phyloP scores from a whole-genome alignment of 108 stramenopile species.

The Stephanodiscus minutulus region DNA sequence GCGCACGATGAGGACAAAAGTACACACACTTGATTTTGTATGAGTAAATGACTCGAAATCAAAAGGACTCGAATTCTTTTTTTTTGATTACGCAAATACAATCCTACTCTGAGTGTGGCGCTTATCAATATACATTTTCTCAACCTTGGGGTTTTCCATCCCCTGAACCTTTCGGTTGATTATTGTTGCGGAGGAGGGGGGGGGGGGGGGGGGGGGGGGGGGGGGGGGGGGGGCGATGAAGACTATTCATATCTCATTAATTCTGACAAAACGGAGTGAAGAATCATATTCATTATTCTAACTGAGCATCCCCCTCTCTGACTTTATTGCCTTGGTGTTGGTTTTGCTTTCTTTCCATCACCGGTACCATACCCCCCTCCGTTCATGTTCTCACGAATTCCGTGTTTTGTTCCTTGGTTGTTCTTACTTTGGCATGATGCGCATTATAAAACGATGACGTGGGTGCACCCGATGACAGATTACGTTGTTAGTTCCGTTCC shows the following conservation, averaged over 20 bases:
- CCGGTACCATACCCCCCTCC: too few species aligned
- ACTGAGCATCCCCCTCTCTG: not conserved
- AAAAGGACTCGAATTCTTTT: not conserved
- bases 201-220: not conserved
- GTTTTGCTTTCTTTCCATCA: too few species aligned
- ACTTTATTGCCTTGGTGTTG: not conserved
- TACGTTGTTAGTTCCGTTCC: too few species aligned
- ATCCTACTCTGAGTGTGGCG: not conserved
- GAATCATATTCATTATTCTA: not conserved
- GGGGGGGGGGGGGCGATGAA: not conserved
- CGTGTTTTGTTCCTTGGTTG: too few species aligned
- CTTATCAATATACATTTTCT: not conserved
- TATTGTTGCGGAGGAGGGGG: not conserved
- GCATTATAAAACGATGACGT: too few species aligned
- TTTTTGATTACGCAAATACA: constrained; percentile 1
- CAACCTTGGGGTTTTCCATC: too few species aligned
- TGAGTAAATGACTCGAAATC: not conserved
- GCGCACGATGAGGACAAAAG: not conserved
- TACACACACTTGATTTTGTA: not conserved
- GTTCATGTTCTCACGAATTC: too few species aligned
- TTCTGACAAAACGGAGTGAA: constrained; percentile 2
- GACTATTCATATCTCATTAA: constrained; percentile 9
- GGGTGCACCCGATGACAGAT: too few species aligned
- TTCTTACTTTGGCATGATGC: too few species aligned
- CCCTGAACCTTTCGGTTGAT: not conserved